A percentile compares a stretch with the other conserved stretches of the same genome.
phyloP scores from a whole-genome alignment of 768 basidiomycete species.

The Mycena polygramma region DNA sequence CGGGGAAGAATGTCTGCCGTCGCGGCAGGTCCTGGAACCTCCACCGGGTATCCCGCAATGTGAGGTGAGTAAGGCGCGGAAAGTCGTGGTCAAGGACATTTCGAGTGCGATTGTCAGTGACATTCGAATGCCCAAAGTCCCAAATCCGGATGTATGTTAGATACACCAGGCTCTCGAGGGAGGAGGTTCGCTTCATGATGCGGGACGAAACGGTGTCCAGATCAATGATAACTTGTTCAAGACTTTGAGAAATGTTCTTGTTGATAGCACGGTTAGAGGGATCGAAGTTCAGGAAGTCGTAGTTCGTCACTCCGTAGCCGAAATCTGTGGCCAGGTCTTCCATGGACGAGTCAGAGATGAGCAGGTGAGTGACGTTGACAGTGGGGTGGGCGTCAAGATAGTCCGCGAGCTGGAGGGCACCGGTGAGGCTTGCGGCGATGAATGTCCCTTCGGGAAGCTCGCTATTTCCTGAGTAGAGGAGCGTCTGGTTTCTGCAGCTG shows the following conservation, averaged over 20 bases:
- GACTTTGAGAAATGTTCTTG: slow-evolving; percentile 13
- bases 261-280: background rate
- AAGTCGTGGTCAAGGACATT: slow-evolving; percentile 24
- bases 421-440: slow-evolving; percentile 22
- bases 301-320: slow-evolving; percentile 16
- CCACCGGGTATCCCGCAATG: slow-evolving; percentile 19
- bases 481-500: slow-evolving; percentile 9
- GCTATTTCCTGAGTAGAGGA: slow-evolving; percentile 16
- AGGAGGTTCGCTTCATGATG: slow-evolving; percentile 27
- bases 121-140: background rate
- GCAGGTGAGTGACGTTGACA: slow-evolving; percentile 15
- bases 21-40: slow-evolving; percentile 10
- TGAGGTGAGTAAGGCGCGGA: slow-evolving; percentile 19
- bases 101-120: slow-evolving; percentile 16
- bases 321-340: slow-evolving; percentile 30
- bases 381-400: slow-evolving; percentile 28
- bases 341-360: slow-evolving; percentile 32
- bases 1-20: slow-evolving; percentile 7
- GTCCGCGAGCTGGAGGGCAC: slow-evolving; percentile 19
- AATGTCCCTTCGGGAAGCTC: slow-evolving; percentile 30
- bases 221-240: slow-evolving; percentile 10
- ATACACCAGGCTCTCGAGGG: slow-evolving; percentile 33
- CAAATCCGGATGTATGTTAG: slow-evolving; percentile 27
- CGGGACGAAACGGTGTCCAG: slow-evolving; percentile 25
- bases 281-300: too few species aligned